phyloP scores from a whole-genome alignment of 1,139 yeast species.

The Arxiozyma bovina region DNA sequence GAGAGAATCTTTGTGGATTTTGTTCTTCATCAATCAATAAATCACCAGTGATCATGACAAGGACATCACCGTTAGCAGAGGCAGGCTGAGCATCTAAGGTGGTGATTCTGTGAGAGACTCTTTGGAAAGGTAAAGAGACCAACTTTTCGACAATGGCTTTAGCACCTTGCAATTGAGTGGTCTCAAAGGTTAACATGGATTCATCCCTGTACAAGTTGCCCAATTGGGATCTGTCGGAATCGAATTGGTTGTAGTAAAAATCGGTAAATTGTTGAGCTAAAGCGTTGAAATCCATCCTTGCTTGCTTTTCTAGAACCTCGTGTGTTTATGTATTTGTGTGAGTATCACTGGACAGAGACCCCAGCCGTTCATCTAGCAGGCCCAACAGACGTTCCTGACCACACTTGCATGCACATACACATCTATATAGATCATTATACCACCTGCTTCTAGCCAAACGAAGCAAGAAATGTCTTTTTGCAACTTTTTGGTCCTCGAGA shows the following conservation, averaged over 20 bases:
- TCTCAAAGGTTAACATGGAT: slow-evolving; percentile 96
- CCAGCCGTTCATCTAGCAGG: no score
- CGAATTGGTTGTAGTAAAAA: slow-evolving; percentile 94
- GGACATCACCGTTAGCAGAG: slow-evolving; percentile 83
- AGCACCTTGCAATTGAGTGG: slow-evolving; percentile 90
- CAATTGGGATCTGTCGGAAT: slow-evolving; percentile 82
- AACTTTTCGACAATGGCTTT: slow-evolving; percentile 86
- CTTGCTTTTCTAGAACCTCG: background rate
- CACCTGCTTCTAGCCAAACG: no score
- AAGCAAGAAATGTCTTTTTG: background rate
- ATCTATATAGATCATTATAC: background rate
- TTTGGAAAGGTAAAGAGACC: slow-evolving; percentile 76
- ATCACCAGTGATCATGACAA: slow-evolving; percentile 97
- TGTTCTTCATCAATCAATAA: slow-evolving; percentile 83
- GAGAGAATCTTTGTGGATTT: slow-evolving; percentile 92
- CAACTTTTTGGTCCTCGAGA: background rate
- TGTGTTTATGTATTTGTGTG: background rate
- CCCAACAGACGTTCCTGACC: no score
- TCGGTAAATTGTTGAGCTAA: slow-evolving; percentile 70
- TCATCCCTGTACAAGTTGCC: slow-evolving; percentile 93
- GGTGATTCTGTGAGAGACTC: slow-evolving; percentile 85
- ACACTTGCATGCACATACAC: no score
- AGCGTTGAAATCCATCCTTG: slow-evolving; percentile 57
- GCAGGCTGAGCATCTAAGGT: slow-evolving; percentile 98
- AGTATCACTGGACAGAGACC: background rate